Evolutionary conservation across 2,329 filamentous ascomycete species (phyloP).

Genomic region (Uncinocarpus reesii): DNA sequence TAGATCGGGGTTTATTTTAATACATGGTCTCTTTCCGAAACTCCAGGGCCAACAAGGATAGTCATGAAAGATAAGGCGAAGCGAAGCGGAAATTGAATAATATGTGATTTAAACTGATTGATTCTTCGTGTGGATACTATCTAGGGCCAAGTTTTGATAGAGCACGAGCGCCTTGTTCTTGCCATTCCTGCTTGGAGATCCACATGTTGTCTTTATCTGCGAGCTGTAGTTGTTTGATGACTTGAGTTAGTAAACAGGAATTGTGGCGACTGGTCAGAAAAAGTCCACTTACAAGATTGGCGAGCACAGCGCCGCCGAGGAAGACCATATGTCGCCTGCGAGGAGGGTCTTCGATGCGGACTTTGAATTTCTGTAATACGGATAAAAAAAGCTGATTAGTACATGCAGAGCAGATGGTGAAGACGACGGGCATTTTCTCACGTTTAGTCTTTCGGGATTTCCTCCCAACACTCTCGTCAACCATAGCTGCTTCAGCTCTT

Average conservation of each 20-base stretch:
- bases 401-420: not conserved
- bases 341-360: slow-evolving; percentile 95
- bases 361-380: slow-evolving; percentile 77
- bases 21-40: too few relatives aligned
- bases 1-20: too few relatives aligned
- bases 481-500: slow-evolving; percentile 98
- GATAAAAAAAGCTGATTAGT: too few relatives aligned
- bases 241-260: not conserved
- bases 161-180: slow-evolving; percentile 74
- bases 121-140: too few relatives aligned
- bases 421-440: slow-evolving; percentile 28
- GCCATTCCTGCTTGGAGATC: slow-evolving; percentile 95
- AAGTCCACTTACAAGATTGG: slow-evolving; percentile 60
- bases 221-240: slow-evolving; percentile 48
- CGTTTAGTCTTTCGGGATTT: slow-evolving; percentile 79
- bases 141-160: slow-evolving; percentile 89
- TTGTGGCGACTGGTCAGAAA: not conserved
- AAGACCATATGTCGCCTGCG: slow-evolving; percentile 99
- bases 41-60: too few relatives aligned
- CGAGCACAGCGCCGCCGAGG: slow-evolving; percentile 86
- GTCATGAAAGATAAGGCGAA: too few relatives aligned
- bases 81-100: too few relatives aligned
- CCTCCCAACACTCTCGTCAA: slow-evolving; percentile 80
- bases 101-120: too few relatives aligned
- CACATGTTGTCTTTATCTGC: slow-evolving; percentile 98